Evolutionary conservation across 805 yeast species (phyloP).

Genomic region (Saturnispora saitoi): DNA sequence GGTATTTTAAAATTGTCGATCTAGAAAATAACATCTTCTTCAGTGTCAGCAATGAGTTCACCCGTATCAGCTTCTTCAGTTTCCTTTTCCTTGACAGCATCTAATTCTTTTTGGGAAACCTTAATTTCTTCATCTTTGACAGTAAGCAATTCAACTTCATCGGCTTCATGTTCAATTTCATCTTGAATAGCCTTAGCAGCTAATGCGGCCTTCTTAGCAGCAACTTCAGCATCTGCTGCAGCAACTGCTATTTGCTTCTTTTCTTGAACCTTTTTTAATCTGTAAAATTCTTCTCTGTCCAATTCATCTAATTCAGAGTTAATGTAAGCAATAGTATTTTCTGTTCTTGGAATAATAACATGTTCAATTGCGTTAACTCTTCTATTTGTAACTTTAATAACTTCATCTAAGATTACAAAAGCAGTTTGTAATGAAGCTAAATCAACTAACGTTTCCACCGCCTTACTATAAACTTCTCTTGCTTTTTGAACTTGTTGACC

Average conservation of each 20-base stretch:
- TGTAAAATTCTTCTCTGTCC: constrained; percentile 95
- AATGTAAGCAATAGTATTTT: constrained; percentile 85
- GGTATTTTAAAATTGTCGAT: background rate
- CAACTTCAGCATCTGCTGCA: constrained; percentile 48
- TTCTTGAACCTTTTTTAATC: constrained; percentile 93
- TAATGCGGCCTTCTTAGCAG: constrained; percentile 21
- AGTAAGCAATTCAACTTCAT: constrained; percentile 18
- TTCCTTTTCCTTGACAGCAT: constrained; percentile 11
- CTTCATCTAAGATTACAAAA: constrained; percentile 92
- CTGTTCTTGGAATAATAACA: constrained; percentile 95
- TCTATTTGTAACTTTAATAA: constrained; percentile 93
- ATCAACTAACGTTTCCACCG: constrained; percentile 95
- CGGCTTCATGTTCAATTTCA: constrained; percentile 12
- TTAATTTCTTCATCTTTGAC: constrained; percentile 14
- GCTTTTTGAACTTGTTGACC: constrained; percentile 97
- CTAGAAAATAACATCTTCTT: constrained; percentile 33
- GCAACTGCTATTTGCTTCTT: constrained; percentile 81
- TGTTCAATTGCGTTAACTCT: constrained; percentile 98
- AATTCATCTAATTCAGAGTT: constrained; percentile 94
- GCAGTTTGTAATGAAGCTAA: constrained; percentile 96
- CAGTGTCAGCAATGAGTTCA: constrained; percentile 27
- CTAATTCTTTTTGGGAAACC: background rate
- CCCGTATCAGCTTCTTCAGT: constrained; percentile 18
- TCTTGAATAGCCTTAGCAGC: constrained; percentile 13
- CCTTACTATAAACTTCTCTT: constrained; percentile 83